phyloP scores from a whole-genome alignment of 108 stramenopile genomes.

The Cyclotella choctawhatcheeana region DNA sequence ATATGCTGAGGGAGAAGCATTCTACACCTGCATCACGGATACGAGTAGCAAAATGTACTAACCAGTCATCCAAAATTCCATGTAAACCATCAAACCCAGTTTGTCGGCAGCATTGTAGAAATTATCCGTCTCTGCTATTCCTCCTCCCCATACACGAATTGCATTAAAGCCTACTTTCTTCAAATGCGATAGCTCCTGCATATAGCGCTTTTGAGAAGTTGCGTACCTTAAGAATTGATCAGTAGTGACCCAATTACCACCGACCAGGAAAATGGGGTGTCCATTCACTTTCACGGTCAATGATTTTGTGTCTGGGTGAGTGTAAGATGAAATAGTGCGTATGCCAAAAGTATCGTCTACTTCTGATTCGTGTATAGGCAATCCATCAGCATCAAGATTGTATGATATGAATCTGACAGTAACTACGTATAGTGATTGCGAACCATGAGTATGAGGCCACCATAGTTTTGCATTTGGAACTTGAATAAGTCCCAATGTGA shows the following conservation, averaged over 20 bases:
- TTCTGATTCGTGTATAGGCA: conserved; percentile 16
- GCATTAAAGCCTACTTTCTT: conserved; percentile 54
- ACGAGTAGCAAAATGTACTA: neutral
- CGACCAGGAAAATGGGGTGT: conserved; percentile 52
- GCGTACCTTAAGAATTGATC: conserved; percentile 57
- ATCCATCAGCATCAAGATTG: neutral
- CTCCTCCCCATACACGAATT: conserved; percentile 83
- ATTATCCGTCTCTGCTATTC: conserved; percentile 58
- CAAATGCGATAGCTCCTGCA: conserved; percentile 40
- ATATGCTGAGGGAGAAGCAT: too few relatives aligned
- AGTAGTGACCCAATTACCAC: conserved; percentile 67
- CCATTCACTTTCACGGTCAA: conserved; percentile 50
- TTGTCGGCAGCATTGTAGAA: conserved; percentile 78
- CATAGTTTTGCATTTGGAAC: conserved; percentile 46
- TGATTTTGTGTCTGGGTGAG: conserved; percentile 37
- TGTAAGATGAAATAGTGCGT: conserved; percentile 43
- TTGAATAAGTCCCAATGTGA: conserved; percentile 8
- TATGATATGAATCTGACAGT: conserved; percentile 26
- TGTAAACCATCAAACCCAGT: conserved; percentile 68
- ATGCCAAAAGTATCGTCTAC: conserved; percentile 41
- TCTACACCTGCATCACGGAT: neutral
- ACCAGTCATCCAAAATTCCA: conserved; percentile 73
- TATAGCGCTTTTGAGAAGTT: conserved; percentile 36
- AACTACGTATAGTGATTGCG: conserved; percentile 32
- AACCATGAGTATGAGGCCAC: conserved; percentile 57